phyloP scores from a whole-genome alignment of 2,329 filamentous ascomycete species.

The Zymoseptoria ardabiliae region DNA sequence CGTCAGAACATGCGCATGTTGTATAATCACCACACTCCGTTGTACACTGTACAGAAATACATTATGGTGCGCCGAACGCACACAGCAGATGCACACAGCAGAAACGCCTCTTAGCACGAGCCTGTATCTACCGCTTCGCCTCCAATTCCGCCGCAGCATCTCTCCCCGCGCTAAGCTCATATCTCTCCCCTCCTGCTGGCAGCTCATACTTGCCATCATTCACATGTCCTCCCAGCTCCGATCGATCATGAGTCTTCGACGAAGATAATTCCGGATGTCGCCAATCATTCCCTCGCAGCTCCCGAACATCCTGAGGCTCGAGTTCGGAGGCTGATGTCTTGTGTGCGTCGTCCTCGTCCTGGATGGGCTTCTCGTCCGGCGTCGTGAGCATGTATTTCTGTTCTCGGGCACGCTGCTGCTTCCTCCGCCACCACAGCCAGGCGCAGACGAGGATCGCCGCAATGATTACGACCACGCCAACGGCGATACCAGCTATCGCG shows the following conservation, averaged over 20 bases:
- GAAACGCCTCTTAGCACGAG: neutral
- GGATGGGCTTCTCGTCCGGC: neutral
- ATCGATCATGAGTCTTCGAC: neutral
- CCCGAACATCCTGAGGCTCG: neutral
- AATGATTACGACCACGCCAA: slow-evolving; percentile 2
- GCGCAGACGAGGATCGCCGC: neutral
- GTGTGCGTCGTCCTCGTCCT: neutral
- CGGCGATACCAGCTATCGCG: slow-evolving; percentile 12
- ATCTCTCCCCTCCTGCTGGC: neutral
- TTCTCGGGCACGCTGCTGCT: neutral
- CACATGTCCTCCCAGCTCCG: neutral
- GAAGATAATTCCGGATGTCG: neutral
- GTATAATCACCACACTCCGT: neutral
- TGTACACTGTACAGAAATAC: neutral
- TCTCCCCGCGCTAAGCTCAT: neutral
- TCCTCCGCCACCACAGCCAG: neutral
- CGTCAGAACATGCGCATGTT: neutral
- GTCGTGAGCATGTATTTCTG: neutral
- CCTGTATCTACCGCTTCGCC: neutral
- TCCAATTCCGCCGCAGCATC: neutral
- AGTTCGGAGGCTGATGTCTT: neutral
- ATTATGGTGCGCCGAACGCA: neutral
- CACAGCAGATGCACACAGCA: too few species aligned
- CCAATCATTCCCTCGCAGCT: neutral
- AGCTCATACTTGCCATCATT: neutral